Evolutionary conservation across 257 asterid species (phyloP).

Genomic region (Coffea eugenioides): DNA sequence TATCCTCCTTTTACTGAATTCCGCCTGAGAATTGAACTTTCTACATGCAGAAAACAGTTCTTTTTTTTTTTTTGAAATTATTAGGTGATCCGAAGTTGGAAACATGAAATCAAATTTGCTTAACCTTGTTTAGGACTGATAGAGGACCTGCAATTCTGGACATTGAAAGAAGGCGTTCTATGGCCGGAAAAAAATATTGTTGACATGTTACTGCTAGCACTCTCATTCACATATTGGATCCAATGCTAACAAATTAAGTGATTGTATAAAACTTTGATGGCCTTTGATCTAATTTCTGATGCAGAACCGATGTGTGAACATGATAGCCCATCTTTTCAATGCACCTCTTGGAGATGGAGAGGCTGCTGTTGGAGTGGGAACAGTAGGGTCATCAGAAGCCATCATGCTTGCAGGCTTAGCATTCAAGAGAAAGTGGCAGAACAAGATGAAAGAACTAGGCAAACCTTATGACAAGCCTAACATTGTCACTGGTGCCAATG

Average conservation of each 20-base stretch:
- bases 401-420: slow-evolving; percentile 96
- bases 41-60: too few species aligned
- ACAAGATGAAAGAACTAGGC: slow-evolving; percentile 71
- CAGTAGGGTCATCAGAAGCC: slow-evolving; percentile 94
- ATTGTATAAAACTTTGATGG: not conserved
- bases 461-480: slow-evolving; percentile 86
- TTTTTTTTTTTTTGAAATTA: too few species aligned
- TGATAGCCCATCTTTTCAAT: slow-evolving; percentile 84
- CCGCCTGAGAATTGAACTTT: too few species aligned
- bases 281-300: not conserved
- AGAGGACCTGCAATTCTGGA: not conserved
- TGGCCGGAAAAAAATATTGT: not conserved
- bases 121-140: not conserved
- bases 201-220: not conserved
- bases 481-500: slow-evolving; percentile 90
- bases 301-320: slow-evolving; percentile 89
- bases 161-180: too few species aligned
- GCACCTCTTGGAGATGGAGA: slow-evolving; percentile 79
- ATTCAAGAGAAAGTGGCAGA: slow-evolving; percentile 88
- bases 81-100: too few species aligned
- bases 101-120: not conserved
- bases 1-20: too few species aligned
- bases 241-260: not conserved
- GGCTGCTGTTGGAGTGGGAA: slow-evolving; percentile 85
- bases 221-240: not conserved